Evolutionary conservation across 148 eudicot species (phyloP).

Genomic region (Dianthus caryophyllus): DNA sequence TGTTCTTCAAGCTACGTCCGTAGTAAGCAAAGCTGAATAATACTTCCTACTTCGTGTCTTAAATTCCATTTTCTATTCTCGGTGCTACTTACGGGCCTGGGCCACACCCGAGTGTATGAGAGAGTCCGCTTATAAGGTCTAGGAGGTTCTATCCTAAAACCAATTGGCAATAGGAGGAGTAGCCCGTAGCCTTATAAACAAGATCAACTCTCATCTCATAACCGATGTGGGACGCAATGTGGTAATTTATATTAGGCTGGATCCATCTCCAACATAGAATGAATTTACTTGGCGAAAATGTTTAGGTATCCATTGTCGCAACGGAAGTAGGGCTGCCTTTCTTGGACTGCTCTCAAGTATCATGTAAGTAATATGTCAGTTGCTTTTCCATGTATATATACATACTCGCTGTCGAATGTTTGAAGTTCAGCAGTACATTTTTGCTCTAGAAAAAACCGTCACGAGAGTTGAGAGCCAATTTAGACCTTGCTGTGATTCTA

Average conservation of each 20-base stretch:
- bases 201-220: too few relatives aligned
- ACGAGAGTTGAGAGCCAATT: too few relatives aligned
- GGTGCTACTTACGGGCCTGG: not conserved
- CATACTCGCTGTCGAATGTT: not conserved
- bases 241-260: not conserved
- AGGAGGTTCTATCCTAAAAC: too few relatives aligned
- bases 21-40: not conserved
- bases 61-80: not conserved
- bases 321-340: conserved; percentile 68
- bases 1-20: conserved; percentile 59
- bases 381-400: not conserved
- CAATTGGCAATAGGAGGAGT: too few relatives aligned
- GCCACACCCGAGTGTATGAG: too few relatives aligned
- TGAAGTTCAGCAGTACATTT: too few relatives aligned
- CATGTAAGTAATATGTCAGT: conserved; percentile 46
- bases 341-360: conserved; percentile 59
- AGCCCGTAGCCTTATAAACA: too few relatives aligned
- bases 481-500: too few relatives aligned
- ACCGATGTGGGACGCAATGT: too few relatives aligned
- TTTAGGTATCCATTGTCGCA: conserved; percentile 78
- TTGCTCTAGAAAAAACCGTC: too few relatives aligned
- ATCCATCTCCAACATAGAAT: not conserved
- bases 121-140: too few relatives aligned
- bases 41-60: too few relatives aligned
- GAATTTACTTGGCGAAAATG: not conserved